Evolutionary conservation across 768 basidiomycete genomes (phyloP).

Genomic region (Lactarius deliciosus): DNA sequence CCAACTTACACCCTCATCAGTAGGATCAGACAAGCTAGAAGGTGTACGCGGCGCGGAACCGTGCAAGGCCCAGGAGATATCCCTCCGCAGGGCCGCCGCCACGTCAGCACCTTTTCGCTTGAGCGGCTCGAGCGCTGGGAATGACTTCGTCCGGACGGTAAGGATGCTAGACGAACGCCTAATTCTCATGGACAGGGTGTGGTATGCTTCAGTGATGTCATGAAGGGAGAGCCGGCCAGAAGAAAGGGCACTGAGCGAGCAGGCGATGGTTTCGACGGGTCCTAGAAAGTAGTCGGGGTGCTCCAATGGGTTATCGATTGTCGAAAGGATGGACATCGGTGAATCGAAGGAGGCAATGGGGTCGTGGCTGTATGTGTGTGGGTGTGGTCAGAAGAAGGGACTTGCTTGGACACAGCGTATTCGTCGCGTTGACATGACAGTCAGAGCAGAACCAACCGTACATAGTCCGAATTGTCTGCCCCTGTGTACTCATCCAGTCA

Average conservation of each 20-base stretch:
- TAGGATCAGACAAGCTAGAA: background rate
- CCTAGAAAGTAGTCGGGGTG: conserved; percentile 15
- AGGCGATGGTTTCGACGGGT: conserved; percentile 23
- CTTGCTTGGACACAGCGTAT: conserved; percentile 2
- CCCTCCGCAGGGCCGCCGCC: conserved; percentile 17
- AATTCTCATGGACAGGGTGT: conserved; percentile 18
- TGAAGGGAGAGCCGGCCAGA: conserved; percentile 18
- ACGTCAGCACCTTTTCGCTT: conserved; percentile 9
- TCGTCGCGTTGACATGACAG: conserved; percentile 1
- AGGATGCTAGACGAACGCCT: conserved; percentile 7
- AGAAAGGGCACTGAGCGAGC: conserved; percentile 6
- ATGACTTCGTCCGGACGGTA: background rate
- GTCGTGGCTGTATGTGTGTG: background rate
- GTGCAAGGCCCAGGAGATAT: conserved; percentile 8
- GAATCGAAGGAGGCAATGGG: background rate
- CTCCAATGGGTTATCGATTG: conserved; percentile 12
- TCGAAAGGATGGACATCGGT: conserved; percentile 2
- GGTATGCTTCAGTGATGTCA: conserved; percentile 24
- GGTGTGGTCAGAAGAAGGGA: background rate
- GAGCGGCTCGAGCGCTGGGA: conserved; percentile 16
- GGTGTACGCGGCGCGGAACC: background rate
- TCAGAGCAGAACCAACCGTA: conserved; percentile 3
- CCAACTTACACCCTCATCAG: background rate
- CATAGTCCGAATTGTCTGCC: background rate
- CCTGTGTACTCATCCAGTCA: background rate